Evolutionary conservation across 768 basidiomycete genomes (phyloP).

Genomic region (Termitomyces sp.): DNA sequence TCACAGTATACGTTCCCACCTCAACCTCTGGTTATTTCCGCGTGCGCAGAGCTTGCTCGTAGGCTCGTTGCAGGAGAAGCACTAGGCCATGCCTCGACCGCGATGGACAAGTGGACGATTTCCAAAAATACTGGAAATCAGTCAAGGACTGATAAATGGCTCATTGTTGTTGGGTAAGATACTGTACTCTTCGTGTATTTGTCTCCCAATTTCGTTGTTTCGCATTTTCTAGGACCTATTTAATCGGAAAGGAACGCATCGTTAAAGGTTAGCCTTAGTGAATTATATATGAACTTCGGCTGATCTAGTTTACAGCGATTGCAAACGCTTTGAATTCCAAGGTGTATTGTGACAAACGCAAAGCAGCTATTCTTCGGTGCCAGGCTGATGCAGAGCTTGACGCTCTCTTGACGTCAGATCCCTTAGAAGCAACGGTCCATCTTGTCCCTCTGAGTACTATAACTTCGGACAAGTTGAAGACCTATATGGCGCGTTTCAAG

Average conservation of each 20-base stretch:
- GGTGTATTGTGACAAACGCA: constrained; percentile 85
- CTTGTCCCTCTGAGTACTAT: constrained; percentile 76
- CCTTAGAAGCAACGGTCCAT: constrained; percentile 75
- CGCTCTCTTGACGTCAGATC: constrained; percentile 68
- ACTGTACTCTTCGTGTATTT: neutral
- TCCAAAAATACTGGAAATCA: constrained; percentile 26
- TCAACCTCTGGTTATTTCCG: constrained; percentile 88
- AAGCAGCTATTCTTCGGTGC: constrained; percentile 77
- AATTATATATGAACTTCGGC: neutral
- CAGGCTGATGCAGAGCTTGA: constrained; percentile 82
- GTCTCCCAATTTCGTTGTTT: neutral
- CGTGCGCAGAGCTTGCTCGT: constrained; percentile 80
- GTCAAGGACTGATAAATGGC: constrained; percentile 29
- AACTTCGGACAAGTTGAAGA: constrained; percentile 67
- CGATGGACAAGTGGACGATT: constrained; percentile 49
- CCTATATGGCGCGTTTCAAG: constrained; percentile 71
- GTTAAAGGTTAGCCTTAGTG: constrained; percentile 66
- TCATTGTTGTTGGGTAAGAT: constrained; percentile 71
- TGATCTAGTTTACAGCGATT: constrained; percentile 47
- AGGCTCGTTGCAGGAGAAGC: constrained; percentile 42
- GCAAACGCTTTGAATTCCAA: constrained; percentile 76
- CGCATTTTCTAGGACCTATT: constrained; percentile 66
- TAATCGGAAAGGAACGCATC: constrained; percentile 95
- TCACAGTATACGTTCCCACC: constrained; percentile 88
- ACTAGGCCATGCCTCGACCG: constrained; percentile 20